Base-by-base conservation (phyloP, 495 filamentous ascomycete genomes). In the Schizothecium vesticola region DNA sequence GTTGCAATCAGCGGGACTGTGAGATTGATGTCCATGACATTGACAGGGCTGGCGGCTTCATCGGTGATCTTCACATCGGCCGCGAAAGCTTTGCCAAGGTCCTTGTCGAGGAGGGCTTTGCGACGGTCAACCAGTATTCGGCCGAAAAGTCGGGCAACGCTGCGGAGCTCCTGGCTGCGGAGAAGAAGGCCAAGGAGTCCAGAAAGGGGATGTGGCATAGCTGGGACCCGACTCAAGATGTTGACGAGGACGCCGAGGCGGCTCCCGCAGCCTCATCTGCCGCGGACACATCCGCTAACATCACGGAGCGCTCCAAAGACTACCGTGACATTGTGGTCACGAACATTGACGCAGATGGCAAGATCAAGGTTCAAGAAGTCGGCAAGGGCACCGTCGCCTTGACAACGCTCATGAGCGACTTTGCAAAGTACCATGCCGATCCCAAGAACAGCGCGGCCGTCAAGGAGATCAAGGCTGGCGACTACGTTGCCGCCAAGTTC, bases 31-130 rank as follows among this genome's bases (percentile, higher is more conserved):
- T 99, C 11, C 91, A 96, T 79, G 93, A 93, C 74, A 91, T 92
- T 64, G 96, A 99, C 81, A 97, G 97, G 82, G 89, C 92, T 33
- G 96, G 96, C 71, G 96, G 94, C 65, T 99, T 99, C 83, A 97
- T 99, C 71, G 96, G 96, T 60, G 91, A 91, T 19, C 86, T 99
- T 2, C 97, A 94, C 72, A 84, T 98, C 74, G 95, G 94, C 83
- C 92, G 94, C 56, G 94, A 97, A 80, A 97, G 92, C 82, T 94
- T 99, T 79, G 92, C 95, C 72, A 97, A 96, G 81, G 76, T 92
- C 12, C 88, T 99, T 8, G 86, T 98, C 3, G 95, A 98, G 78
- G 96, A 98, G 79, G 96, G 96, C 60, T 80, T 97, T 29, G 96
- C 96, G 21, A 89, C 87, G 24, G 94, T 98, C 33, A 94, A 98